Evolutionary conservation across 2,329 filamentous ascomycete genomes (phyloP).

Genomic region (Aureobasidium vineae): DNA sequence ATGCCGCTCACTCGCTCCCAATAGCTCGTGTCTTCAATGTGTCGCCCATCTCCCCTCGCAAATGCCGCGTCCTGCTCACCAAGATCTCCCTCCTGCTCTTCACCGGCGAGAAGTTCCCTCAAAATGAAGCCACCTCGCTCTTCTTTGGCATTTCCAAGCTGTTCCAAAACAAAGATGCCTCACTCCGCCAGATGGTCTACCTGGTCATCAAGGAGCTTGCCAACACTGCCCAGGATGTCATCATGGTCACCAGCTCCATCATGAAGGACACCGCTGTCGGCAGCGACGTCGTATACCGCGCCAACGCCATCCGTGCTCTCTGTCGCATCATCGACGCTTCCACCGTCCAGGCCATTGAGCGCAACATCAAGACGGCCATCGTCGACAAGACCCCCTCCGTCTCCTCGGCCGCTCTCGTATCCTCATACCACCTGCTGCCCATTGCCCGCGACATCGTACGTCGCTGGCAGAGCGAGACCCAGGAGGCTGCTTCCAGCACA

Average conservation of each 20-base stretch:
- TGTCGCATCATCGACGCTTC: slow-evolving; percentile 97
- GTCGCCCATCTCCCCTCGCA: slow-evolving; percentile 92
- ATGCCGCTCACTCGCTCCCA: slow-evolving; percentile 22
- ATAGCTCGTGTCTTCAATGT: slow-evolving; percentile 96
- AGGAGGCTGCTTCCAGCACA: slow-evolving; percentile 86
- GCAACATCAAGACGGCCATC: slow-evolving; percentile 98
- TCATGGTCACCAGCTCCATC: slow-evolving; percentile 99
- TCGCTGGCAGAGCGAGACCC: slow-evolving; percentile 98
- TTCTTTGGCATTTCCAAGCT: slow-evolving; percentile 99
- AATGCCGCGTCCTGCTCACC: slow-evolving; percentile 95
- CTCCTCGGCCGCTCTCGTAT: slow-evolving; percentile 91
- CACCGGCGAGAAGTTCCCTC: slow-evolving; percentile 94
- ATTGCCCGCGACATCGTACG: slow-evolving; percentile 93
- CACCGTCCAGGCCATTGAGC: slow-evolving; percentile 95
- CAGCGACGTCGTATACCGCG: slow-evolving; percentile 88
- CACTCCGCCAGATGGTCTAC: slow-evolving; percentile 97
- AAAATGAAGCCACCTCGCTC: slow-evolving; percentile 93
- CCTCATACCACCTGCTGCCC: slow-evolving; percentile 94
- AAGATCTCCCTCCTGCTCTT: slow-evolving; percentile 97
- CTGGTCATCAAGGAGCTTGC: slow-evolving; percentile 97
- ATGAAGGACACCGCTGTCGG: slow-evolving; percentile 99
- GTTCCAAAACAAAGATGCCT: slow-evolving; percentile 99
- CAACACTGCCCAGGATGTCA: slow-evolving; percentile 93
- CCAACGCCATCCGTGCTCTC: slow-evolving; percentile 92
- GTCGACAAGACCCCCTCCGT: slow-evolving; percentile 99